Evolutionary conservation across 257 asterid species (phyloP).

Genomic region (Ophiorrhiza pumila): DNA sequence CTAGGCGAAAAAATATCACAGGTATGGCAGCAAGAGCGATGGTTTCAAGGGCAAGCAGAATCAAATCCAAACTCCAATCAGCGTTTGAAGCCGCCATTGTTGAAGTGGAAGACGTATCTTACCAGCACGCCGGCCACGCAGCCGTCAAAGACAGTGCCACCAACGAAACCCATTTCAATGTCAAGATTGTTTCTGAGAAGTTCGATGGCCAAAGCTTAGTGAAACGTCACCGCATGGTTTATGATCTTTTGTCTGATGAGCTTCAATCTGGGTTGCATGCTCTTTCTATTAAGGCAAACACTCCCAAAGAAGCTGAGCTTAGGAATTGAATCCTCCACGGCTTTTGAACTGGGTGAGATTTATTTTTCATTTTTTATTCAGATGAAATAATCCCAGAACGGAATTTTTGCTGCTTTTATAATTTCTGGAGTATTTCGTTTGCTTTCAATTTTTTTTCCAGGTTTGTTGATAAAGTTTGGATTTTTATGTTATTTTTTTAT

Average conservation of each 20-base stretch:
- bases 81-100: conserved; percentile 61
- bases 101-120: conserved; percentile 85
- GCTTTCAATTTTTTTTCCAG: background rate
- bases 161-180: conserved; percentile 80
- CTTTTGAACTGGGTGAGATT: conserved; percentile 3
- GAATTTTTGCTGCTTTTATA: background rate
- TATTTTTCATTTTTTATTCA: background rate
- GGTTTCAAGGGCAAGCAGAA: conserved; percentile 59
- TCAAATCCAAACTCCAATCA: conserved; percentile 67
- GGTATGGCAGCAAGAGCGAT: conserved; percentile 67
- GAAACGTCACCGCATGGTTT: conserved; percentile 85
- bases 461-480: background rate
- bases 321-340: background rate
- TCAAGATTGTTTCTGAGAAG: conserved; percentile 55
- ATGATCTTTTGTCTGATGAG: conserved; percentile 82
- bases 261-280: conserved; percentile 87
- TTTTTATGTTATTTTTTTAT: background rate
- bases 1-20: background rate
- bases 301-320: conserved; percentile 69
- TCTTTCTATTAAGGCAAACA: conserved; percentile 73
- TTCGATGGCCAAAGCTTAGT: conserved; percentile 79
- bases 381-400: background rate
- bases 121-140: conserved; percentile 93
- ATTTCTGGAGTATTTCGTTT: background rate
- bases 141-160: conserved; percentile 63